phyloP scores from a whole-genome alignment of 352 stramenopile species.

The Pythium brachiatum region DNA sequence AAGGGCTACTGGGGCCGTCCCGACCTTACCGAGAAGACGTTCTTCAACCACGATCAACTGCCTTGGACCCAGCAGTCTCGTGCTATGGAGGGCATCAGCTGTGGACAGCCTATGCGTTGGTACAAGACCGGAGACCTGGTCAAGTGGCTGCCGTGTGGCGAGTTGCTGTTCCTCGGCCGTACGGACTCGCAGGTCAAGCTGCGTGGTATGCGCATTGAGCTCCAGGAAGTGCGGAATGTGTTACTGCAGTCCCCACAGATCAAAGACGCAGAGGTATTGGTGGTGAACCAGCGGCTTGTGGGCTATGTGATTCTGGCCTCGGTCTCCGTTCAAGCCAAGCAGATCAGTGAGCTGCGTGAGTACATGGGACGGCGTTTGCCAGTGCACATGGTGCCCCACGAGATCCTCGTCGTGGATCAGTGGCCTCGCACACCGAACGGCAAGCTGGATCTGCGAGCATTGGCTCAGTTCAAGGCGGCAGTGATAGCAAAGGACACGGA shows the following conservation, averaged over 20 bases:
- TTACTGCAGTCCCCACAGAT: slow-evolving; percentile 39
- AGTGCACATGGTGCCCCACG: slow-evolving; percentile 65
- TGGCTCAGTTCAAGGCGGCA: slow-evolving; percentile 20
- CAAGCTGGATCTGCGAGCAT: slow-evolving; percentile 57
- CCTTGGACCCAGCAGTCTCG: slow-evolving; percentile 3
- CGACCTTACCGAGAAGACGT: slow-evolving; percentile 34
- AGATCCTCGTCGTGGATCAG: slow-evolving; percentile 35
- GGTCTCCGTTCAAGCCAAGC: slow-evolving; percentile 7
- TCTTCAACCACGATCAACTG: slow-evolving; percentile 26
- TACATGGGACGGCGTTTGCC: slow-evolving; percentile 39
- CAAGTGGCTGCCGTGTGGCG: slow-evolving; percentile 44
- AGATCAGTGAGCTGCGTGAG: slow-evolving; percentile 20
- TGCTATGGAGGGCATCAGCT: not conserved
- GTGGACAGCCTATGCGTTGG: slow-evolving; percentile 21
- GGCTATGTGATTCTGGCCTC: slow-evolving; percentile 47
- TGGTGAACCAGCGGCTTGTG: slow-evolving; percentile 37
- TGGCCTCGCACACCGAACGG: slow-evolving; percentile 71
- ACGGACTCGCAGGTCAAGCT: slow-evolving; percentile 81
- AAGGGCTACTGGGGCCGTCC: slow-evolving; percentile 57
- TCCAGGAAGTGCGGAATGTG: slow-evolving; percentile 73
- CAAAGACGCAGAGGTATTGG: slow-evolving; percentile 44
- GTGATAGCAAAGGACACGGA: not conserved
- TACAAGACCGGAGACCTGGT: slow-evolving; percentile 76
- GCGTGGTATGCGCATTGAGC: slow-evolving; percentile 76
- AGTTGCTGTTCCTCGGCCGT: slow-evolving; percentile 64